These are phyloP conservation scores for Bretschneidera sinensis DNA, from an alignment of 345 rosid genomes.

Conservation along the genomic window DNA sequence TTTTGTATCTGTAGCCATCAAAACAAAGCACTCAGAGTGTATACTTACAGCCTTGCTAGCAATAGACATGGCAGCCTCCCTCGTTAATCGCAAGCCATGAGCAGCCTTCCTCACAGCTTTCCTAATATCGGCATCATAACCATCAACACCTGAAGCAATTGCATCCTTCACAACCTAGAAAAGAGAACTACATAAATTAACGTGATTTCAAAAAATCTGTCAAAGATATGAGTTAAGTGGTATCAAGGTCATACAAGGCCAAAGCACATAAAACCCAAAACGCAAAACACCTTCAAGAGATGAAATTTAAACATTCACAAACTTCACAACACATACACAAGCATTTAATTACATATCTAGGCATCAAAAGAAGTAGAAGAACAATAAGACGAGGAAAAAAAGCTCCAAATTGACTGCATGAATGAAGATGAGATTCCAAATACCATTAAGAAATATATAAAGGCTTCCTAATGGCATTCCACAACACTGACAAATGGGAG, in stretches of 20 bases:
- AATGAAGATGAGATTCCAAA: too few species aligned
- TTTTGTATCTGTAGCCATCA: neutral
- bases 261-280: neutral
- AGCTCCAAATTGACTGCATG: too few species aligned
- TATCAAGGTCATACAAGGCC: neutral
- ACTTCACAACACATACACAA: neutral
- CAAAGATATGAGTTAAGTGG: neutral
- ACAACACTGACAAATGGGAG: too few species aligned
- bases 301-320: neutral
- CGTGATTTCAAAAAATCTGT: neutral
- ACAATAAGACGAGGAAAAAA: too few species aligned
- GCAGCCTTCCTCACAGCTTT: conserved; percentile 82
- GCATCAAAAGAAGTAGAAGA: too few species aligned
- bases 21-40: neutral
- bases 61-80: conserved; percentile 88
- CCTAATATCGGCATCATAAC: conserved; percentile 72
- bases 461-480: too few species aligned
- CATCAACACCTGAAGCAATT: conserved; percentile 80
- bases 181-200: neutral
- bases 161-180: conserved; percentile 87
- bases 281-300: neutral
- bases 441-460: too few species aligned
- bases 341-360: too few species aligned
- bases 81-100: conserved; percentile 63
- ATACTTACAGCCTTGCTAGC: conserved; percentile 81